These are phyloP conservation scores for Rhodotorula paludigena DNA, from an alignment of 768 basidiomycete genomes.

Conservation along the genomic window DNA sequence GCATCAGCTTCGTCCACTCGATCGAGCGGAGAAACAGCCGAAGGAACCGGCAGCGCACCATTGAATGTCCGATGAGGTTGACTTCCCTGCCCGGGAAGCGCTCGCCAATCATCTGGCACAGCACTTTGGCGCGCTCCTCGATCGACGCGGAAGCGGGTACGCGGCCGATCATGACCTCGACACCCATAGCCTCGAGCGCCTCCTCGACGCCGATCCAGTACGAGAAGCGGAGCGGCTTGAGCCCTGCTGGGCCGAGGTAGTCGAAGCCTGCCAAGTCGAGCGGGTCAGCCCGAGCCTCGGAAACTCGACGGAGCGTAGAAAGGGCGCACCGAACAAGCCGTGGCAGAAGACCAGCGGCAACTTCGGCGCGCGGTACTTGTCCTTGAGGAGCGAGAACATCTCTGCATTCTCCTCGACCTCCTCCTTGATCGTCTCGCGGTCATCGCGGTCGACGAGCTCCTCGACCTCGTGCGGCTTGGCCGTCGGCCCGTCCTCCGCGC, in stretches of 20 bases:
- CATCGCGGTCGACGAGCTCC: conserved; percentile 18
- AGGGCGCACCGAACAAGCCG: conserved; percentile 59
- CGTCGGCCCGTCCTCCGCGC: conserved; percentile 2
- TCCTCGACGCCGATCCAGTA: conserved; percentile 98
- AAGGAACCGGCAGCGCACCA: conserved; percentile 53
- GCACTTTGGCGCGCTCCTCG: conserved; percentile 78
- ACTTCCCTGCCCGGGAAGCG: conserved; percentile 75
- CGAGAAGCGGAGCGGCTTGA: conserved; percentile 72
- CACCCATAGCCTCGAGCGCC: conserved; percentile 79
- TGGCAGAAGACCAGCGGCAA: conserved; percentile 94
- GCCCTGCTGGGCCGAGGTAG: conserved; percentile 67
- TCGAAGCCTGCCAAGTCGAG: conserved; percentile 62
- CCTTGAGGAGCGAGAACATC: conserved; percentile 28
- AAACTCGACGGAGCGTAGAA: neutral
- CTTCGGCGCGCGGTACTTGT: conserved; percentile 60
- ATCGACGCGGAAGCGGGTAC: conserved; percentile 62
- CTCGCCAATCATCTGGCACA: conserved; percentile 74
- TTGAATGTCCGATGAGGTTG: conserved; percentile 83
- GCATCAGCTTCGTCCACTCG: neutral
- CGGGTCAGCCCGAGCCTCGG: too few relatives aligned
- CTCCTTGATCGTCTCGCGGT: conserved; percentile 13
- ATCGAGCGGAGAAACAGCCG: conserved; percentile 21
- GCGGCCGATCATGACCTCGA: conserved; percentile 83
- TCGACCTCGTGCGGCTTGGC: conserved; percentile 10
- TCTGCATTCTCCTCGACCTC: conserved; percentile 30